These are phyloP conservation scores for Ilyonectria robusta DNA, from an alignment of 2,329 filamentous ascomycete species.

Conservation along the genomic window DNA sequence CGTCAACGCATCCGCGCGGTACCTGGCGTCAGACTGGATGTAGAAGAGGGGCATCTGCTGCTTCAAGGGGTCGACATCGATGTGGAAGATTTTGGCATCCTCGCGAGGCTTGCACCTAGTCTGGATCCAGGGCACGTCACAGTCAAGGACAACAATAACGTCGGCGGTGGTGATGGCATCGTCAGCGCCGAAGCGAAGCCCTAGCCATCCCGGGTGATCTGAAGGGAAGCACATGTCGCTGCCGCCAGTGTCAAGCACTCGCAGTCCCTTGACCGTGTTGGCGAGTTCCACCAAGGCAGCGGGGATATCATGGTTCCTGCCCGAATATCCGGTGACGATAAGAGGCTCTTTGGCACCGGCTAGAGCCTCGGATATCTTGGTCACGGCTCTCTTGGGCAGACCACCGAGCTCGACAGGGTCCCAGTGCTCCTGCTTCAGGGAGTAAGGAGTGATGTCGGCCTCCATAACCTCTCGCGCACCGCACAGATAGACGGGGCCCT, in stretches of 20 bases:
- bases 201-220: conserved; percentile 76
- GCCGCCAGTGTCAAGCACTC: conserved; percentile 82
- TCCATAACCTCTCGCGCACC: conserved; percentile 89
- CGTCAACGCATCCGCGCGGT: conserved; percentile 74
- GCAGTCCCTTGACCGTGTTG: conserved; percentile 75
- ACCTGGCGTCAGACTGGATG: conserved; percentile 75
- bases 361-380: conserved; percentile 74
- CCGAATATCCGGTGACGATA: conserved; percentile 79
- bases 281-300: conserved; percentile 76
- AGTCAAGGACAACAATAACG: conserved; percentile 87
- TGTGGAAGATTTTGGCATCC: conserved; percentile 71
- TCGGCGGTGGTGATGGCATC: conserved; percentile 83
- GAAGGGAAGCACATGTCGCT: conserved; percentile 87
- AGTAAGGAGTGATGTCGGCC: conserved; percentile 83
- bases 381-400: conserved; percentile 65
- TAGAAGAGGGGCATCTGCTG: conserved; percentile 83
- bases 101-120: conserved; percentile 74
- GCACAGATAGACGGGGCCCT: conserved; percentile 84
- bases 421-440: conserved; percentile 79
- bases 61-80: conserved; percentile 77
- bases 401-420: conserved; percentile 77
- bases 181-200: conserved; percentile 81
- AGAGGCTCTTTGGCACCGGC: conserved; percentile 76
- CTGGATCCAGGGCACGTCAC: conserved; percentile 95
- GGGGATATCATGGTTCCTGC: conserved; percentile 76